A percentile compares a stretch with the other conserved stretches of the same genome.
phyloP scores from a whole-genome alignment of 108 stramenopile species.

The Fragilaria crotonensis region DNA sequence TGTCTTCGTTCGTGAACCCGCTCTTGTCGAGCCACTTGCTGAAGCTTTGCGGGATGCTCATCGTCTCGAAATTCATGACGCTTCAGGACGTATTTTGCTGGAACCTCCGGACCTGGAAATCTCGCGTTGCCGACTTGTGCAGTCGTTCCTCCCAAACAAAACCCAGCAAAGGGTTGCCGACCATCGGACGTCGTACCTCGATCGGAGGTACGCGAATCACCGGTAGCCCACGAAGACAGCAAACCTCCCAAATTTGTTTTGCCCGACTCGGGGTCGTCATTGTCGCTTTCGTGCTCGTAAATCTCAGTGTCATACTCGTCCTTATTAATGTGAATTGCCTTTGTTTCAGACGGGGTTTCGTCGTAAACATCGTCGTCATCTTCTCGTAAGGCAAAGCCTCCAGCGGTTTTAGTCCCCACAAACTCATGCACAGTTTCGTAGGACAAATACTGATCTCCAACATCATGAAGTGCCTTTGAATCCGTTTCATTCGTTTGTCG shows the following conservation, averaged over 20 bases:
- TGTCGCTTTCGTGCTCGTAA: constrained; percentile 34
- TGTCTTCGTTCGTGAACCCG: constrained; percentile 8
- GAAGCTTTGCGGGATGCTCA: constrained; percentile 24
- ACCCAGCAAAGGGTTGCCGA: constrained; percentile 32
- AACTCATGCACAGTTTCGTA: constrained; percentile 61
- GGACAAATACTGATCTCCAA: constrained; percentile 33
- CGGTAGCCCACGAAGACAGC: constrained; percentile 20
- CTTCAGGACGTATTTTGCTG: constrained; percentile 23
- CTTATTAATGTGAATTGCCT: constrained; percentile 9
- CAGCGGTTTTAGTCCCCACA: constrained; percentile 58
- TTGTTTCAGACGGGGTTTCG: constrained; percentile 11
- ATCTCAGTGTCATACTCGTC: constrained; percentile 44
- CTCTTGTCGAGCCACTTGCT: constrained; percentile 13
- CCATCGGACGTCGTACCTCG: constrained; percentile 28
- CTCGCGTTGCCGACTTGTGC: constrained; percentile 8
- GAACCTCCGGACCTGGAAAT: constrained; percentile 52
- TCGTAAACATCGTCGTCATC: constrained; percentile 83
- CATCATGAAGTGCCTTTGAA: too few relatives aligned
- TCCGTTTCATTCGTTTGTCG: constrained; percentile 1
- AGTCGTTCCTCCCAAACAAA: constrained; percentile 32
- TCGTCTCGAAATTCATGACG: constrained; percentile 35
- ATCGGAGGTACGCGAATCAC: too few relatives aligned
- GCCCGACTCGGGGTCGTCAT: constrained; percentile 17
- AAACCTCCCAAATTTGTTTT: constrained; percentile 7
- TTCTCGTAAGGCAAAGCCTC: constrained; percentile 78